Percentiles rank a stretch among this genome's conserved stretches.
Conservation (phyloP, 148 eudicot species). For the Diospyros lotus region DNA sequence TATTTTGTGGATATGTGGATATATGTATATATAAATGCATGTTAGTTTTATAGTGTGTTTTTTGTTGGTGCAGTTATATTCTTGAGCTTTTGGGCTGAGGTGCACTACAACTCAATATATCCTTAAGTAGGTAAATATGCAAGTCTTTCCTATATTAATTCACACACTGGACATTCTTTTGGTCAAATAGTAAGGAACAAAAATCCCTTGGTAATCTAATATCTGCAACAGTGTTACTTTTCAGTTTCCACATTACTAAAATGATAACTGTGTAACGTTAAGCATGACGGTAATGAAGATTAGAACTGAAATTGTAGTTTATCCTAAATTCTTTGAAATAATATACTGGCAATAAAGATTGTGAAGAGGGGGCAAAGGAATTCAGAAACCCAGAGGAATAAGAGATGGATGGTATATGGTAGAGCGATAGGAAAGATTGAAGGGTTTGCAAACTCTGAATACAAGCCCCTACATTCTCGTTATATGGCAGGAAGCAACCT, state of each 20-base stretch:
- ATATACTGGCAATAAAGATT: not conserved
- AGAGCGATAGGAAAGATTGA: not conserved
- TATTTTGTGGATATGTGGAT: not conserved
- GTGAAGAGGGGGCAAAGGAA: not conserved
- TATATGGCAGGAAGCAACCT: not conserved
- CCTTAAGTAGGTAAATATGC: slow-evolving; percentile 63
- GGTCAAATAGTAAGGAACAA: not conserved
- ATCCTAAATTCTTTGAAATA: not conserved
- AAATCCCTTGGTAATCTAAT: not conserved
- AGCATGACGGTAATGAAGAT: not conserved
- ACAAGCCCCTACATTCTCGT: not conserved
- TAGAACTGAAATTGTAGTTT: not conserved
- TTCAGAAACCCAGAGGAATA: not conserved
- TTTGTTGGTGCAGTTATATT: slow-evolving; percentile 46
- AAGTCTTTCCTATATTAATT: not conserved
- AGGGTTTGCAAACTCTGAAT: not conserved
- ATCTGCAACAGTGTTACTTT: not conserved
- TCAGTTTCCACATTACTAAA: not conserved
- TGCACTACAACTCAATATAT: slow-evolving; percentile 88
- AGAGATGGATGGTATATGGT: not conserved
- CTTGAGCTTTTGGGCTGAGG: slow-evolving; percentile 93
- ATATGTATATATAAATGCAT: not conserved
- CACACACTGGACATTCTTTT: not conserved
- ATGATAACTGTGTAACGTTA: not conserved
- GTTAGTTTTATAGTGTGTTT: not conserved